A percentile compares a stretch with the other conserved stretches of the same genome.
phyloP scores from a whole-genome alignment of 176 grass and related monocot species.

The Aegilops speltoides region DNA sequence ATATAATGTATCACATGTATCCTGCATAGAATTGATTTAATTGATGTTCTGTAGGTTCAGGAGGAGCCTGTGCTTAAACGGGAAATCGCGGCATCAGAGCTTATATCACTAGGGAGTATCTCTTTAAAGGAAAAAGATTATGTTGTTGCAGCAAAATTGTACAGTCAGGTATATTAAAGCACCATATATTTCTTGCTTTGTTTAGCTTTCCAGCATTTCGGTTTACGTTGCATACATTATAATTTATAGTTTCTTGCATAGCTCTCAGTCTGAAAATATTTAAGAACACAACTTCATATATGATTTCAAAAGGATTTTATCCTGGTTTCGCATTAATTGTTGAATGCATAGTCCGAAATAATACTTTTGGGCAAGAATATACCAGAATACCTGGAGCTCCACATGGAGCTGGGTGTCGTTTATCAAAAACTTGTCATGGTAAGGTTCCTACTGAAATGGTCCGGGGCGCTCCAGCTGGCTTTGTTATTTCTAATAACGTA shows the following conservation, averaged over 20 bases:
- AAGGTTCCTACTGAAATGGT: not conserved
- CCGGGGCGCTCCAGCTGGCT: not conserved
- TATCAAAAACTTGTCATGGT: not conserved
- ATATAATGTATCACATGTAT: not conserved
- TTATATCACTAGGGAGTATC: constrained; percentile 22
- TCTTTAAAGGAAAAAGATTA: constrained; percentile 26
- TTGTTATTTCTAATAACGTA: constrained; percentile 2
- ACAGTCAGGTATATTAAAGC: constrained; percentile 21
- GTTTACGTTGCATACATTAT: not conserved
- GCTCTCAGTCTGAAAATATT: not conserved
- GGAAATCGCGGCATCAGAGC: not conserved
- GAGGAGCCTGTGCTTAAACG: not conserved
- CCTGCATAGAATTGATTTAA: constrained; percentile 9
- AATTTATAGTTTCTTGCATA: not conserved
- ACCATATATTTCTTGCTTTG: not conserved
- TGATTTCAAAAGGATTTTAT: not conserved
- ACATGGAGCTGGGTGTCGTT: not conserved
- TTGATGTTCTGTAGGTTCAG: not conserved
- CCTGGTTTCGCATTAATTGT: not conserved
- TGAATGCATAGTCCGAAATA: not conserved
- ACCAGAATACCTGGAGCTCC: not conserved
- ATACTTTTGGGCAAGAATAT: not conserved
- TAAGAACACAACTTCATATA: not conserved
- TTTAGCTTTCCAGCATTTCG: constrained; percentile 2
- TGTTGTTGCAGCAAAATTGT: constrained; percentile 25